A percentile compares a stretch with the other conserved stretches of the same genome.
phyloP scores from a whole-genome alignment of 495 filamentous ascomycete genomes.

The Cenococcum geophilum region DNA sequence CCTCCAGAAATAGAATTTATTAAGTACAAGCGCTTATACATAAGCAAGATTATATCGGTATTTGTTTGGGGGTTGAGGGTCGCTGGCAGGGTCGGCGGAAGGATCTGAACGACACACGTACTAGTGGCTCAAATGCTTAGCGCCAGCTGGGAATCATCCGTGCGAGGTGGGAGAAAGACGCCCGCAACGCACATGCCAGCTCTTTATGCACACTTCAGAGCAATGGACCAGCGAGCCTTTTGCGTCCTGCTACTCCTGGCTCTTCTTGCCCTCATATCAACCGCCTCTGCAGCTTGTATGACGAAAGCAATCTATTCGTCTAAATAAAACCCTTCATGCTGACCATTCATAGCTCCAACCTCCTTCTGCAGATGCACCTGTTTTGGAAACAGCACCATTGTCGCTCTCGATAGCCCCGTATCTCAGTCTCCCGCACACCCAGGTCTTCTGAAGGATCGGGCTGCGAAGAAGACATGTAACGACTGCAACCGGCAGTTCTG shows the following conservation, averaged over 20 bases:
- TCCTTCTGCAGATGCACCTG: conserved; percentile 99
- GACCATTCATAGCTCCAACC: conserved; percentile 45
- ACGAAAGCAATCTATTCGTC: neutral
- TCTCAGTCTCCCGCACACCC: conserved; percentile 34
- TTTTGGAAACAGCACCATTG: conserved; percentile 85
- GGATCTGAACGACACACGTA: no score
- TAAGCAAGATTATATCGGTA: neutral
- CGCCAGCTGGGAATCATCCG: neutral
- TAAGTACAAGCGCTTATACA: conserved; percentile 4
- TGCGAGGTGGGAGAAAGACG: neutral
- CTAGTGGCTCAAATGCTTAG: conserved; percentile 2
- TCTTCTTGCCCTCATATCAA: conserved; percentile 30
- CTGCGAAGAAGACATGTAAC: conserved; percentile 53
- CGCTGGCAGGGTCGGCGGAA: neutral
- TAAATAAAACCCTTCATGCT: neutral
- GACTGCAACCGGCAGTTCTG: conserved; percentile 93
- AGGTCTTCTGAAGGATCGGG: conserved; percentile 24
- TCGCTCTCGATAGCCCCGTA: conserved; percentile 53
- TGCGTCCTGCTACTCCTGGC: conserved; percentile 15
- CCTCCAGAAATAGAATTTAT: conserved; percentile 4
- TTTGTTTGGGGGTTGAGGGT: neutral
- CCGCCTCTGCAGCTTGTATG: conserved; percentile 36
- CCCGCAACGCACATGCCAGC: neutral
- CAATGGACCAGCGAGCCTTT: neutral
- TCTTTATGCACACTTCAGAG: neutral